Conservation (phyloP, 768 basidiomycete species). For the Leccinum rimulosum region DNA sequence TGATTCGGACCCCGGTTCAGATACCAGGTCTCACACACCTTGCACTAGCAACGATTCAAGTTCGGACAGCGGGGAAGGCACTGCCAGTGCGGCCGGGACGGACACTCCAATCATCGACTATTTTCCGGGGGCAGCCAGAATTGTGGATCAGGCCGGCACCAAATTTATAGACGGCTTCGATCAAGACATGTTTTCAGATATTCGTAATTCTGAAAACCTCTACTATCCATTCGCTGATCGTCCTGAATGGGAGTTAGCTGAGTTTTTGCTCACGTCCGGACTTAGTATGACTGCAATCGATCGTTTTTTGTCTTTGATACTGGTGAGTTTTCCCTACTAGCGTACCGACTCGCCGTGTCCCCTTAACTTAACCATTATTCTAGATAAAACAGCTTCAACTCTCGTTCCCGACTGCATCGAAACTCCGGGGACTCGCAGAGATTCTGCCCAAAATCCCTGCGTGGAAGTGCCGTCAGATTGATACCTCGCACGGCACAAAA, state of each 20-base stretch:
- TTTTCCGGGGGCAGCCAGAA: neutral
- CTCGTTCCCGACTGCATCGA: conserved; percentile 17
- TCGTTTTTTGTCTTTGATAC: neutral
- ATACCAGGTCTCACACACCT: neutral
- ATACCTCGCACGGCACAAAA: neutral
- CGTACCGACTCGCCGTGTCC: neutral
- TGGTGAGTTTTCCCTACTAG: neutral
- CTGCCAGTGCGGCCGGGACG: neutral
- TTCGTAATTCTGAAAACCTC: neutral
- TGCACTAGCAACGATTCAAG: neutral
- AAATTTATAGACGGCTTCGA: neutral
- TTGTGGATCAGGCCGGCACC: neutral
- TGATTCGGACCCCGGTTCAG: neutral
- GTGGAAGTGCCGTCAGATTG: neutral
- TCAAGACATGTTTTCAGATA: neutral
- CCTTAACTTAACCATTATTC: neutral
- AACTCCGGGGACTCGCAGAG: conserved; percentile 1
- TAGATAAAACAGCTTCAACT: conserved; percentile 19
- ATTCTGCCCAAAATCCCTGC: neutral
- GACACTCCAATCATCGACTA: neutral
- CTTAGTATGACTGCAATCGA: neutral
- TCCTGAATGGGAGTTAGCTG: neutral
- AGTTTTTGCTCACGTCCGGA: neutral
- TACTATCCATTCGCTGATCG: neutral
- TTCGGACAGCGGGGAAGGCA: neutral